Conservation (phyloP, 345 rosid genomes). For the Barbarea vulgaris region DNA sequence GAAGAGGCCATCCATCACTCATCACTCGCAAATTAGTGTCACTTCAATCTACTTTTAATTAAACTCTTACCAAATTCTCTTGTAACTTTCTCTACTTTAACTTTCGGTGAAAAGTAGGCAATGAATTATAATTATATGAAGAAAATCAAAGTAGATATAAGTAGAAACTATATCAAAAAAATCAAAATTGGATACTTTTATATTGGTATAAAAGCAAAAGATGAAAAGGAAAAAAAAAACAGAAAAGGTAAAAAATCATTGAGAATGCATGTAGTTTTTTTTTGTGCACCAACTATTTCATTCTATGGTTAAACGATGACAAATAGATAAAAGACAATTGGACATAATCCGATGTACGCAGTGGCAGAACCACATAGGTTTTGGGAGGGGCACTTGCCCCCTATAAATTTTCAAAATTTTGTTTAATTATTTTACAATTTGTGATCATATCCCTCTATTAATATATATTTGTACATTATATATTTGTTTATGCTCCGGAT, state of each 20-base stretch:
- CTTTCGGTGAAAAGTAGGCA: background rate
- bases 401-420: too few relatives aligned
- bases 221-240: too few relatives aligned
- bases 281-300: too few relatives aligned
- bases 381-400: too few relatives aligned
- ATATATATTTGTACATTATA: too few relatives aligned
- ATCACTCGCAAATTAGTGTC: slow-evolving; percentile 14
- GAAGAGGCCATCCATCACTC: background rate
- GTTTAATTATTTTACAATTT: too few relatives aligned
- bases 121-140: background rate
- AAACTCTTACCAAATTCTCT: slow-evolving; percentile 8
- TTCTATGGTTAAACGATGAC: too few relatives aligned
- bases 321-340: too few relatives aligned
- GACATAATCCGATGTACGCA: too few relatives aligned
- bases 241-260: background rate
- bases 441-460: too few relatives aligned
- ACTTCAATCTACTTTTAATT: background rate
- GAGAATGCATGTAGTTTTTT: background rate
- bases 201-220: background rate
- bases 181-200: background rate
- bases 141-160: background rate
- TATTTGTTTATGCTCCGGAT: too few relatives aligned
- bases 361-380: too few relatives aligned
- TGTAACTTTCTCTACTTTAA: background rate
- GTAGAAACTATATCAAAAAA: background rate